Evolutionary conservation across 2,329 filamentous ascomycete genomes (phyloP).

Genomic region (Graphilbum sp.): DNA sequence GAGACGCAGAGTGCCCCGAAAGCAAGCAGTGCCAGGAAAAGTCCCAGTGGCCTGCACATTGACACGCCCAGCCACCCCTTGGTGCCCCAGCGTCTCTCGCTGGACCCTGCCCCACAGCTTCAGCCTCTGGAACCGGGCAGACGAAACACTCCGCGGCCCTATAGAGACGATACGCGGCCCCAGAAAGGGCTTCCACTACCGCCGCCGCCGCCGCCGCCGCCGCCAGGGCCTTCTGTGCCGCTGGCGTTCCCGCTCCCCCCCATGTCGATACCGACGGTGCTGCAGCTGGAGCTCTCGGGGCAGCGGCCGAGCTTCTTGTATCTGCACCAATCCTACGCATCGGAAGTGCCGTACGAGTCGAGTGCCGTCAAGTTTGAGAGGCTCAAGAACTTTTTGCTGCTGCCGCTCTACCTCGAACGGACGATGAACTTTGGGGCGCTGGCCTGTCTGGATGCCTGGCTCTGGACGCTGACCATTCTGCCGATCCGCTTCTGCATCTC

Average conservation of each 20-base stretch:
- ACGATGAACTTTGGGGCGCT: conserved; percentile 77
- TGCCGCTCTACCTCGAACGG: conserved; percentile 69
- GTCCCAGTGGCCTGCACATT: too few species aligned
- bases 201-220: too few species aligned
- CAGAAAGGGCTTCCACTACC: conserved; percentile 19
- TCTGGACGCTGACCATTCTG: conserved; percentile 91
- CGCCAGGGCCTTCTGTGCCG: conserved; percentile 35
- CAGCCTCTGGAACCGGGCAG: too few species aligned
- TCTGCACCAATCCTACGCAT: conserved; percentile 40
- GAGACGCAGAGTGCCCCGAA: too few species aligned
- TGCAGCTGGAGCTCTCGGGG: conserved; percentile 48
- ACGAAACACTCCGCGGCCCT: neutral
- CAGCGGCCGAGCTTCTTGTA: conserved; percentile 48
- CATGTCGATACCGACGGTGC: conserved; percentile 48
- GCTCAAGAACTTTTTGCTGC: conserved; percentile 69
- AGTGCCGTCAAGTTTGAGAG: conserved; percentile 85
- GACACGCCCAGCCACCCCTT: too few species aligned
- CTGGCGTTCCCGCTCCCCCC: conserved; percentile 44
- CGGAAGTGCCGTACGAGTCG: conserved; percentile 68
- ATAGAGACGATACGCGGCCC: neutral
- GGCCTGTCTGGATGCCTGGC: conserved; percentile 87
- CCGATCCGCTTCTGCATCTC: conserved; percentile 79
- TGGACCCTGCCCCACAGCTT: too few species aligned
- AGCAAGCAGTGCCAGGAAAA: too few species aligned
- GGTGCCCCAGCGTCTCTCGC: too few species aligned